phyloP scores from a whole-genome alignment of 768 basidiomycete species.

The Boletus reticuloceps region DNA sequence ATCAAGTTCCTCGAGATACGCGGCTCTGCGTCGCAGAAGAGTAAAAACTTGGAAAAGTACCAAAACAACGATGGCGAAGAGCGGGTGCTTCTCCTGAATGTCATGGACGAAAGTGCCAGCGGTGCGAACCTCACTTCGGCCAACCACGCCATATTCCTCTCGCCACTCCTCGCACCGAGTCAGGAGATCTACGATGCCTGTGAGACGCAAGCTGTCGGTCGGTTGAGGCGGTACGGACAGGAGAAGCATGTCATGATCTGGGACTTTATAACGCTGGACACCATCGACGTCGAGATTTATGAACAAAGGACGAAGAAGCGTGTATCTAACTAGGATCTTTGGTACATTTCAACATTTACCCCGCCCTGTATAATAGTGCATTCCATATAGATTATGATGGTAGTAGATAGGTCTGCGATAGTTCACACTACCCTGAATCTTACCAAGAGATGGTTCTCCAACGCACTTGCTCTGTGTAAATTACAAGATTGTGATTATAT shows the following conservation, averaged over 20 bases:
- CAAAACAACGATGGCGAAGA: slow-evolving; percentile 76
- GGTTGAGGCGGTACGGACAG: slow-evolving; percentile 83
- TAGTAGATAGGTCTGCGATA: neutral
- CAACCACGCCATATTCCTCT: slow-evolving; percentile 94
- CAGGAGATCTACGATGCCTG: slow-evolving; percentile 85
- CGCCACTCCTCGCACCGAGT: slow-evolving; percentile 78
- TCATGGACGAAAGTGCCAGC: slow-evolving; percentile 94
- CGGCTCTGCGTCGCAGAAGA: slow-evolving; percentile 72
- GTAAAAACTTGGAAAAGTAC: slow-evolving; percentile 82
- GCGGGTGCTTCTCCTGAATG: slow-evolving; percentile 81
- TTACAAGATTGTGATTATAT: slow-evolving; percentile 12
- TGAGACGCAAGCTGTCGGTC: slow-evolving; percentile 81
- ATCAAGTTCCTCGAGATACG: slow-evolving; percentile 80
- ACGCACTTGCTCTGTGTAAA: neutral
- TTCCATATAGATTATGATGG: neutral
- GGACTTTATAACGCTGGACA: slow-evolving; percentile 81
- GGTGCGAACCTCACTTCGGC: slow-evolving; percentile 91
- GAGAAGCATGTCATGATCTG: slow-evolving; percentile 76
- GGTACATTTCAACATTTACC: neutral
- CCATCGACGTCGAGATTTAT: slow-evolving; percentile 86
- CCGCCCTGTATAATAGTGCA: slow-evolving; percentile 9
- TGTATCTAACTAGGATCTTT: slow-evolving; percentile 22
- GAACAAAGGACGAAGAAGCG: slow-evolving; percentile 42
- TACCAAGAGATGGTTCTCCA: neutral
- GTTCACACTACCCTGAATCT: neutral